Percentiles rank a stretch among this genome's conserved stretches.
Conservation (phyloP, 352 stramenopile species). For the Pythium coloratum region DNA sequence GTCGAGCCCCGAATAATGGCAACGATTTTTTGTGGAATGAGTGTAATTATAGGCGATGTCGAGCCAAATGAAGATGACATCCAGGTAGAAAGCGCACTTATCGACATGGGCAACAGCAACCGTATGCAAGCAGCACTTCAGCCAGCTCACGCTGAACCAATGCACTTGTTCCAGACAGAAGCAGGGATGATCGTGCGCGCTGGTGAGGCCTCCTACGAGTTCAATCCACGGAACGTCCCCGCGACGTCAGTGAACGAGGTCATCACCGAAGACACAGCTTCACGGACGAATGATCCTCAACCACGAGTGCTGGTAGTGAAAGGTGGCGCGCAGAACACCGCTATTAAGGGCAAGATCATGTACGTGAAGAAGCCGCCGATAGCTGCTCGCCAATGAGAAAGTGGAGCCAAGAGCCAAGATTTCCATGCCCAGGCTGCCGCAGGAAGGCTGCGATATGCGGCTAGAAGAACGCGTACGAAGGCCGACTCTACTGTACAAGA, state of each 20-base stretch:
- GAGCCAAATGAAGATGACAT: background rate
- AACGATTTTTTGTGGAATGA: too few relatives aligned
- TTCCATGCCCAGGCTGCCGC: too few relatives aligned
- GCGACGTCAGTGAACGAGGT: background rate
- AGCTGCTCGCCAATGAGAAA: background rate
- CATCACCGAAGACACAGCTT: background rate
- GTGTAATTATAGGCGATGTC: slow-evolving; percentile 22
- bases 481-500: too few relatives aligned
- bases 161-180: slow-evolving; percentile 42
- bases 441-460: too few relatives aligned
- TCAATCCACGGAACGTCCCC: slow-evolving; percentile 41
- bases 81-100: too few relatives aligned
- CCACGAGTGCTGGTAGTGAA: slow-evolving; percentile 37
- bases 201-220: slow-evolving; percentile 39
- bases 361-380: slow-evolving; percentile 53
- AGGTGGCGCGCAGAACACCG: slow-evolving; percentile 40
- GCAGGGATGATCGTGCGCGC: slow-evolving; percentile 54
- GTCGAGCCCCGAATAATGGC: too few relatives aligned
- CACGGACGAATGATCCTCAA: background rate
- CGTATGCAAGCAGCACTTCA: slow-evolving; percentile 33
- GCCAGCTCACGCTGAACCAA: slow-evolving; percentile 31
- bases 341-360: slow-evolving; percentile 53
- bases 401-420: background rate
- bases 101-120: slow-evolving; percentile 5
- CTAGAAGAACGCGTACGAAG: too few relatives aligned